Evolutionary conservation across 2,329 filamentous ascomycete species (phyloP), one percentile per base, ranked within the genome.

Genomic region (Geosmithia flava): DNA sequence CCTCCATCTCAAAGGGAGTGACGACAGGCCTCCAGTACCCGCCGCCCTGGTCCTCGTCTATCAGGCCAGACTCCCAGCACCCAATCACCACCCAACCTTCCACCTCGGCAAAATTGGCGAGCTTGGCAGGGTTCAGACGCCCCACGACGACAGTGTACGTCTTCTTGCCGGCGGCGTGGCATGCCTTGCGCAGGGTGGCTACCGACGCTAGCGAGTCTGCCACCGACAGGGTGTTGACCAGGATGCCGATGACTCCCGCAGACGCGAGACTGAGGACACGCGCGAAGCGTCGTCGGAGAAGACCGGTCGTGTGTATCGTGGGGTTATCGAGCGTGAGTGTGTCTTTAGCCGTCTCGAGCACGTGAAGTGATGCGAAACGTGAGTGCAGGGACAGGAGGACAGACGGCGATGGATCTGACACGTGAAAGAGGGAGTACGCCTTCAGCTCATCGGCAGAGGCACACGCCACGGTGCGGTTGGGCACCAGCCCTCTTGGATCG

Each of bases 71-170:
- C 68, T 98, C 93, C 93, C 93, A 98, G 66, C 93, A 98, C 2
- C 93, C 91, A 10, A 98, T 87, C 0, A 97, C 89, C 0, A 97
- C 89, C 93, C 93, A 98, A 16, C 89, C 91, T 42, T 89, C 91
- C 5, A 98, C 80, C 64, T 98, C 93, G 50, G 85, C 80, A 67
- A 98, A 98, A 65, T 98, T 98, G 45, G 93, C 93, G 20, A 98
- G 75, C 64, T 98, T 98, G 39, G 90, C 91, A 0, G 90, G 83
- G 59, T 97, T 98, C 23, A 98, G 74, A 63, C 97, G 97, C 50
- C 93, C 93, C 0, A 98, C 93, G 2, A 98, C 93, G 45, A 98
- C 87, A 2, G 91, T 87, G 63, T 98, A 98, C 62, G 80, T 85
- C 69, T 97, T 98, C 70, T 97, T 97, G 11, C 89, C 90, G 0